These are phyloP conservation scores for Zopfochytrium polystomum DNA, from an alignment of 371 early-diverging fungal species.

Conservation along the genomic window DNA sequence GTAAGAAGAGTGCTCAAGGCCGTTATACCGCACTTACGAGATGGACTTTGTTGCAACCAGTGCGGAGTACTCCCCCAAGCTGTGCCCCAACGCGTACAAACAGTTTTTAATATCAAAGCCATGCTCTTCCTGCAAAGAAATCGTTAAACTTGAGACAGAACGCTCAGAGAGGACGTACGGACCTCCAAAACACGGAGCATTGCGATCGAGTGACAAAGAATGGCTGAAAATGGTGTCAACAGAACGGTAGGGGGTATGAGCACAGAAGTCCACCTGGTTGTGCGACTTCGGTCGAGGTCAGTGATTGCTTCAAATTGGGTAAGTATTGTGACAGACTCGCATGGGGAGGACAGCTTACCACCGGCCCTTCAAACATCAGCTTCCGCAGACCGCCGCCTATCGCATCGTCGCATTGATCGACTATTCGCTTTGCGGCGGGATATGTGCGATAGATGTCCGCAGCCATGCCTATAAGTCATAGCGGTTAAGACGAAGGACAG, in stretches of 20 bases:
- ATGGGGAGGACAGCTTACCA: constrained; percentile 35
- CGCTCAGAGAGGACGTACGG: background rate
- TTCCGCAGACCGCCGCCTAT: constrained; percentile 64
- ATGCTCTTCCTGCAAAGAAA: constrained; percentile 52
- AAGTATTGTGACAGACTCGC: background rate
- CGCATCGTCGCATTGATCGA: constrained; percentile 87
- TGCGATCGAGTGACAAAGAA: constrained; percentile 86
- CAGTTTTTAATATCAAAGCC: constrained; percentile 75
- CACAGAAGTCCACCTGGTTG: constrained; percentile 66
- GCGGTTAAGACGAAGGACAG: too few relatives aligned
- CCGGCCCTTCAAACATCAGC: constrained; percentile 85
- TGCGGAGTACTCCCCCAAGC: constrained; percentile 84
- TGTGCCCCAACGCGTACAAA: constrained; percentile 84
- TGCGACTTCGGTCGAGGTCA: constrained; percentile 85
- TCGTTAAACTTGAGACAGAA: background rate
- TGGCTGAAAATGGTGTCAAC: constrained; percentile 58
- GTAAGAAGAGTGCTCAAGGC: background rate
- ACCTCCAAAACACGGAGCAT: constrained; percentile 80
- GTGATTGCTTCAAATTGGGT: constrained; percentile 47
- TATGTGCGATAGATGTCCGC: constrained; percentile 79
- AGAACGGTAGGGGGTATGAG: background rate
- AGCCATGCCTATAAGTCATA: constrained; percentile 72
- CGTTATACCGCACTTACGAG: constrained; percentile 37
- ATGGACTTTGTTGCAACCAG: constrained; percentile 54
- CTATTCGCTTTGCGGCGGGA: constrained; percentile 70